A percentile compares a stretch with the other conserved stretches of the same genome.
These are phyloP conservation scores for Chlamydomonas sphaeroides DNA, from an alignment of 139 green algal species.

Conservation along the genomic window DNA sequence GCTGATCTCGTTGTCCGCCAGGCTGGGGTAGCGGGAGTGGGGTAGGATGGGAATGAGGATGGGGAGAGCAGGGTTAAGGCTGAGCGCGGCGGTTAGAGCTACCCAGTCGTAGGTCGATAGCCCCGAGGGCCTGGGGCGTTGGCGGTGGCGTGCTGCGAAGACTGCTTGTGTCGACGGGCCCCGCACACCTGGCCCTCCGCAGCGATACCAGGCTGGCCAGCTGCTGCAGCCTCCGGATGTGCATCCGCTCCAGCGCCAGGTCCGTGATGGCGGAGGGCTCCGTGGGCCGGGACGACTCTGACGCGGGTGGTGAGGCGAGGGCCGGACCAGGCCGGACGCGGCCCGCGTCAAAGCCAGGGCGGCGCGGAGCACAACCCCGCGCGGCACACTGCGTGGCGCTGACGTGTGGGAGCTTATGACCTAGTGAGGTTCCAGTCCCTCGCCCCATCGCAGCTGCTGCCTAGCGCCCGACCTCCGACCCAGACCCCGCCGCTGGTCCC, in stretches of 20 bases:
- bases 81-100: background rate
- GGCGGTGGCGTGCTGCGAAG: too few relatives aligned
- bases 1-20: conserved; percentile 66
- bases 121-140: too few relatives aligned
- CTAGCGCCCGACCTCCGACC: too few relatives aligned
- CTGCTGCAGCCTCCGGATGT: conserved; percentile 63
- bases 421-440: too few relatives aligned
- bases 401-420: too few relatives aligned
- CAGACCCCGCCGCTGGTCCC: background rate
- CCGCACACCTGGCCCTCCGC: background rate
- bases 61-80: background rate
- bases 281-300: background rate
- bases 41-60: too few relatives aligned
- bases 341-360: too few relatives aligned
- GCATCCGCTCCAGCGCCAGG: conserved; percentile 56
- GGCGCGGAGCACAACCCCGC: too few relatives aligned
- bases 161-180: too few relatives aligned
- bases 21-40: background rate
- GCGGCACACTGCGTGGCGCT: too few relatives aligned
- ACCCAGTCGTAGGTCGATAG: too few relatives aligned
- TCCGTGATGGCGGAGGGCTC: conserved; percentile 47
- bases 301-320: background rate
- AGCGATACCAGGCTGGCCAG: conserved; percentile 9
- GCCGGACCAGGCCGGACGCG: background rate
- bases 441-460: too few relatives aligned